Percentiles rank a stretch among this genome's conserved stretches.
phyloP scores from a whole-genome alignment of 2,329 filamentous ascomycete genomes.

The Colletotrichum sansevieriae region DNA sequence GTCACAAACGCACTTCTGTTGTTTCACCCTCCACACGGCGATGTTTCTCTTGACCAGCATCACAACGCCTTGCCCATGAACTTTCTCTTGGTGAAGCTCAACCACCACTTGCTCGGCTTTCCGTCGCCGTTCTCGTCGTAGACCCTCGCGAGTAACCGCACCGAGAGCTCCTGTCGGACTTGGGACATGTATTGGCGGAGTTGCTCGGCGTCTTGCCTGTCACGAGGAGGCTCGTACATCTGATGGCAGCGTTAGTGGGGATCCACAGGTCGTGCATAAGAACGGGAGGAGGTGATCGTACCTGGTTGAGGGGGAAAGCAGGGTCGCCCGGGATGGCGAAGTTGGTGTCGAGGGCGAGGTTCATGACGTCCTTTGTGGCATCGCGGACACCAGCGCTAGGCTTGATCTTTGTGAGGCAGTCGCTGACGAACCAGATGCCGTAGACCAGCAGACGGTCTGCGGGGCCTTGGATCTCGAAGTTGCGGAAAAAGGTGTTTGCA shows the following conservation, averaged over 20 bases:
- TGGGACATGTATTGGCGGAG: constrained; percentile 92
- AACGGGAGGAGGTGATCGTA: constrained; percentile 48
- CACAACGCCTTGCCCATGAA: constrained; percentile 97
- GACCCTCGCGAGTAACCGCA: constrained; percentile 84
- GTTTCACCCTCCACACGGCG: not conserved
- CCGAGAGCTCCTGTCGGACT: constrained; percentile 91
- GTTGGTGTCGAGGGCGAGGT: constrained; percentile 89
- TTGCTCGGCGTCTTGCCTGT: constrained; percentile 90
- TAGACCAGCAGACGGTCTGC: constrained; percentile 96
- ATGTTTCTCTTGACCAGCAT: constrained; percentile 11
- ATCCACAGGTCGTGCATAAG: too few species aligned
- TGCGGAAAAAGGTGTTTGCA: constrained; percentile 98
- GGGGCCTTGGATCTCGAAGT: constrained; percentile 98
- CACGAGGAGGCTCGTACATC: constrained; percentile 90
- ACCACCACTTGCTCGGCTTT: constrained; percentile 89
- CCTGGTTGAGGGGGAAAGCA: constrained; percentile 92
- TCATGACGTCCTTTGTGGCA: constrained; percentile 82
- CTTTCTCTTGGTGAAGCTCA: constrained; percentile 99
- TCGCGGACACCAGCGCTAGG: constrained; percentile 73
- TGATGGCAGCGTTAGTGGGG: constrained; percentile 46
- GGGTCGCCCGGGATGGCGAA: constrained; percentile 96
- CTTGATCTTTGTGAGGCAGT: constrained; percentile 90
- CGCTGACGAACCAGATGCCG: constrained; percentile 93
- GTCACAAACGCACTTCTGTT: constrained; percentile 15
- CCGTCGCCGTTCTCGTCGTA: constrained; percentile 83